Conservation (phyloP, 352 stramenopile species). For the Globisporangium echinulatum region DNA sequence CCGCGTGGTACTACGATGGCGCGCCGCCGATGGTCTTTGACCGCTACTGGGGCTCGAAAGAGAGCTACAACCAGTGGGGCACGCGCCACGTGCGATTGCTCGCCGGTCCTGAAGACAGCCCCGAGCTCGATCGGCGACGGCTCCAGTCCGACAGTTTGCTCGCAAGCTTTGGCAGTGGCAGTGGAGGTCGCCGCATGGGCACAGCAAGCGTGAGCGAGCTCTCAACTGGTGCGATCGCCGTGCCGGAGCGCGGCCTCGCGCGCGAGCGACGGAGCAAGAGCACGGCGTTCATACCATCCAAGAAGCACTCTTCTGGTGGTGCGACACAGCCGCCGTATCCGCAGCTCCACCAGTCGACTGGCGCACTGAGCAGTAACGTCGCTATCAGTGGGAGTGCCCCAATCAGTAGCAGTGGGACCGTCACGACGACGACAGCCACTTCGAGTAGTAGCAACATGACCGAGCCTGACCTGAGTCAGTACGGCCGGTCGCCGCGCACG, state of each 20-base stretch:
- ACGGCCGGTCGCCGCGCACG: slow-evolving; percentile 49
- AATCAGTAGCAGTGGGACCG: not conserved
- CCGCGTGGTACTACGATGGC: slow-evolving; percentile 59
- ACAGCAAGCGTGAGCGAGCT: slow-evolving; percentile 15
- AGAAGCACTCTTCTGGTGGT: slow-evolving; percentile 18
- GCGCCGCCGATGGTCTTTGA: slow-evolving; percentile 24
- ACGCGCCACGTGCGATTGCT: slow-evolving; percentile 39
- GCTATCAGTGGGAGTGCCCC: too few relatives aligned
- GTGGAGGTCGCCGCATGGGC: not conserved
- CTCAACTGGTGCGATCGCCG: not conserved
- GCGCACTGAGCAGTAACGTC: slow-evolving; percentile 9
- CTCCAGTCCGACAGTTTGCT: slow-evolving; percentile 29
- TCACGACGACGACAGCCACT: not conserved
- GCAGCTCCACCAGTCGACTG: slow-evolving; percentile 5
- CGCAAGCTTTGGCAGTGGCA: slow-evolving; percentile 5
- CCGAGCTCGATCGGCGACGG: slow-evolving; percentile 33
- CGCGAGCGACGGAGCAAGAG: slow-evolving; percentile 67
- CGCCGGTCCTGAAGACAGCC: slow-evolving; percentile 14
- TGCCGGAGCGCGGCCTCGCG: not conserved
- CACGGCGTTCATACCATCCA: slow-evolving; percentile 42
- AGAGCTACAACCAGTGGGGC: slow-evolving; percentile 57
- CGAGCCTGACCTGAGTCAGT: slow-evolving; percentile 24
- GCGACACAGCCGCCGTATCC: slow-evolving; percentile 1
- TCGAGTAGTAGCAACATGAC: not conserved
- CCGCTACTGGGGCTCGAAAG: slow-evolving; percentile 61